Base-by-base conservation (phyloP, 495 filamentous ascomycete species). In the Choiromyces venosus region DNA sequence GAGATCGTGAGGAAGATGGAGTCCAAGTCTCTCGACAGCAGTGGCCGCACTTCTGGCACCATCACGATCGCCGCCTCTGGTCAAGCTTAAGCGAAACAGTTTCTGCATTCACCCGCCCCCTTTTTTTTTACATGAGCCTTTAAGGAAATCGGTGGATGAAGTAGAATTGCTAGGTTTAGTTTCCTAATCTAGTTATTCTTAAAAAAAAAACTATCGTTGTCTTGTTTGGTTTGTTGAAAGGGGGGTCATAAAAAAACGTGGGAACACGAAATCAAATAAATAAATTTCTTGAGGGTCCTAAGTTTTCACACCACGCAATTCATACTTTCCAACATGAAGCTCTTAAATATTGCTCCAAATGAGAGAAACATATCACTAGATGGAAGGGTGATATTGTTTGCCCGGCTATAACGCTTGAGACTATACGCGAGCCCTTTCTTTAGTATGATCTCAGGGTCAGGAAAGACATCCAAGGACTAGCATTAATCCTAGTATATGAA, bases 1-100 rank as follows among this genome's bases (percentile, higher is more conserved):
- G 73, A 82, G 0, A 80, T 93, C 71, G 91, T 95, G 82, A 86
- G 87, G 84, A 87, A 89, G 76, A 86, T 96, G 69, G 92, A 96
- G 88, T 1, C 2, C 0, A 80, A 80, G 74, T 80, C 79, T 52
- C 72, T 80, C 14, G 79, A 80, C 52, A 64, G 44, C 18, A 61
- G 66, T 12, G 80, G 80, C 16, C 76, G 72, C 36, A 81, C 76
- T 40, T 3, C 12, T 21, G 80, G 80, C 1, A 68, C 66, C 40
- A 81, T 81, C 68, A 25, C 2, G 33, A 81, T 81, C 46, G 5
- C 40, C 9, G 56, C 36, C 25, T 67, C 37, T 38, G 79, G 79
- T 33, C 25, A 10, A 16, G 16, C 64, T 33, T 61, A 14, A 18
- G 52, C 0, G 25, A 4, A 61, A 6, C 3, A 29, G 25, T 16